phyloP scores from a whole-genome alignment of 495 filamentous ascomycete species.

The Oidiodendron maius region DNA sequence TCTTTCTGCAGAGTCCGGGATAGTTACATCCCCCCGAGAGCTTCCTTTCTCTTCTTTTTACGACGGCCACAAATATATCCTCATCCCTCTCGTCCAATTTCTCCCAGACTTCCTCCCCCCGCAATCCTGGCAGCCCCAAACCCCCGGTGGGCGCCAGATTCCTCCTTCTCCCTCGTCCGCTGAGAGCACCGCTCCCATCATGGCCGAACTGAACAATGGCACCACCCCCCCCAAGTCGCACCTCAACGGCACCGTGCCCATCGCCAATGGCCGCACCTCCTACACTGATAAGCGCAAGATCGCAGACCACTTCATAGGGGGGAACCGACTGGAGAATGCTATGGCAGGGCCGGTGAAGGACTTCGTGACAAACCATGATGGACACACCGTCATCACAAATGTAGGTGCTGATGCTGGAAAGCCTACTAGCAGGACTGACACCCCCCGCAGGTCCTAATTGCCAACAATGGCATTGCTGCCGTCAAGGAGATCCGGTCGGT shows the following conservation, averaged over 20 bases:
- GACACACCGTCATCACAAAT: conserved; percentile 96
- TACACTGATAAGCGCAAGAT: conserved; percentile 74
- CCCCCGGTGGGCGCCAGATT: no score
- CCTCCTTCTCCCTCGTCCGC: conserved; percentile 16
- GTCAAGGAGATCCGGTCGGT: conserved; percentile 99
- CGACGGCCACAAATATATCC: background rate
- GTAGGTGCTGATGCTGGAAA: conserved; percentile 45
- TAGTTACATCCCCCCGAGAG: no score
- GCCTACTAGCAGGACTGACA: background rate
- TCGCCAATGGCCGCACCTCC: conserved; percentile 43
- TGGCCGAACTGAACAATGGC: conserved; percentile 42
- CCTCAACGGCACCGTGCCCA: conserved; percentile 33
- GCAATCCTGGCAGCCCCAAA: background rate
- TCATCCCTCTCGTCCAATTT: background rate
- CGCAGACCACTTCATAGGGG: conserved; percentile 90
- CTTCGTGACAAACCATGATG: conserved; percentile 82
- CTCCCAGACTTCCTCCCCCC: background rate
- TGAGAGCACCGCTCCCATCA: conserved; percentile 15
- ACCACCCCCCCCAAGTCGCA: conserved; percentile 14
- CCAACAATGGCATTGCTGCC: conserved; percentile 99
- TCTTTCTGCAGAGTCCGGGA: no score
- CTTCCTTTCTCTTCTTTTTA: no score
- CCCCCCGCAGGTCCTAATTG: conserved; percentile 80
- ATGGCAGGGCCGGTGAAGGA: conserved; percentile 81
- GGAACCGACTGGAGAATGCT: conserved; percentile 78